A percentile compares a stretch with the other conserved stretches of the same genome.
These are phyloP conservation scores for Blepharisma undulans DNA, from an alignment of 169 alveolate genomes.

Conservation along the genomic window DNA sequence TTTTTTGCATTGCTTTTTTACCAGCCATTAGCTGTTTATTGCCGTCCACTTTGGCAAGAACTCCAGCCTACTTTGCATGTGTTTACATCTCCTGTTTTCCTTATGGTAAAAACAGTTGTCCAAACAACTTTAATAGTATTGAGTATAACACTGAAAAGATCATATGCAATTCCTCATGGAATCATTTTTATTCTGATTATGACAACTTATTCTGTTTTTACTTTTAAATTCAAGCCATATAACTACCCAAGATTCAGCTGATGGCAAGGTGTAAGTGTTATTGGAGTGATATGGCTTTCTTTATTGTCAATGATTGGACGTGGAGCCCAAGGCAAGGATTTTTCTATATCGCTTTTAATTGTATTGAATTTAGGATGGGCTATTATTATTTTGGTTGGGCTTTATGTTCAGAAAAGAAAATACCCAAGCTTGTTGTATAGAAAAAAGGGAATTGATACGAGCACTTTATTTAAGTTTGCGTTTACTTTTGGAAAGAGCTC, in stretches of 20 bases:
- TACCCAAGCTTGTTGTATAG: neutral
- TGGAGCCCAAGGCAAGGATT: neutral
- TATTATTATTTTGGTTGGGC: neutral
- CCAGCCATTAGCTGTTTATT: slow-evolving; percentile 22
- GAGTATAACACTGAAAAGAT: neutral
- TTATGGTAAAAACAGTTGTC: slow-evolving; percentile 26
- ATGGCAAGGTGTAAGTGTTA: neutral
- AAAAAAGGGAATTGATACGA: neutral
- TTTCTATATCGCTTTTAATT: neutral
- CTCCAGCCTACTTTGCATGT: neutral
- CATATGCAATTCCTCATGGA: neutral
- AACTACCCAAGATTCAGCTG: slow-evolving; percentile 15
- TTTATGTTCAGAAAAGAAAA: neutral
- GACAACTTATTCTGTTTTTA: neutral
- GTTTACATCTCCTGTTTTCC: neutral
- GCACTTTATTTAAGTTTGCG: neutral
- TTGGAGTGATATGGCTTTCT: neutral
- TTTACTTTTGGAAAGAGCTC: neutral
- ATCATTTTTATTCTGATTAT: neutral
- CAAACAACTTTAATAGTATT: neutral
- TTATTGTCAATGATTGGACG: neutral
- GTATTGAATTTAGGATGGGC: neutral
- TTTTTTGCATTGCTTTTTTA: neutral
- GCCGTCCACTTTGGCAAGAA: slow-evolving; percentile 32
- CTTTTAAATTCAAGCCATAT: slow-evolving; percentile 21